phyloP scores from a whole-genome alignment of 176 grass and related monocot genomes.

The Aegilops sharonensis region DNA sequence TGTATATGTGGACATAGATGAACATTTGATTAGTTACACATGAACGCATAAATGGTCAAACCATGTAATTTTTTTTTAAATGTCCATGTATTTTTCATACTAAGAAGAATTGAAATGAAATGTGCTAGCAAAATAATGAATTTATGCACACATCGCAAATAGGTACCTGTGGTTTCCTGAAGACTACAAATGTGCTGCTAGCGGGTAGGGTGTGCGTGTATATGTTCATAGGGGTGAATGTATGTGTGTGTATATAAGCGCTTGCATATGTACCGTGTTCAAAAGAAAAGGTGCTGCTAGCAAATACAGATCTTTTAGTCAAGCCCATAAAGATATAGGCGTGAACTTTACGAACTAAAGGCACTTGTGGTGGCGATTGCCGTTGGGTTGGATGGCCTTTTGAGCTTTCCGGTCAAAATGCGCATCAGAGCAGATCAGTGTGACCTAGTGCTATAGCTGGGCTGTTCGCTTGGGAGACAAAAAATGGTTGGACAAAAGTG shows the following conservation, averaged over 20 bases:
- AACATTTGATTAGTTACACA: neutral
- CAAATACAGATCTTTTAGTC: neutral
- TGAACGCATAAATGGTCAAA: neutral
- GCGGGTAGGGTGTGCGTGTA: neutral
- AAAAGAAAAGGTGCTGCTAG: neutral
- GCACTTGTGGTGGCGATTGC: slow-evolving; percentile 13
- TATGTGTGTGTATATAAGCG: too few relatives aligned
- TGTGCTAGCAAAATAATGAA: neutral
- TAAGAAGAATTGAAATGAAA: neutral
- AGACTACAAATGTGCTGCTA: neutral
- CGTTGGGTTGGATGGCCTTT: slow-evolving; percentile 8
- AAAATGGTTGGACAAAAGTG: slow-evolving; percentile 27
- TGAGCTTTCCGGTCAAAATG: slow-evolving; percentile 36
- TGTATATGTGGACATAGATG: neutral
- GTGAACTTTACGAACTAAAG: slow-evolving; percentile 17
- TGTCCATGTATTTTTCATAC: neutral
- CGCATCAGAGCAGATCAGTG: slow-evolving; percentile 19
- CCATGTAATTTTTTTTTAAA: neutral
- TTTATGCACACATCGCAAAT: neutral
- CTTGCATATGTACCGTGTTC: too few relatives aligned
- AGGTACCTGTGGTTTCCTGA: too few relatives aligned
- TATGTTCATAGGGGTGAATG: too few relatives aligned
- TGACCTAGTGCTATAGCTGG: slow-evolving; percentile 5
- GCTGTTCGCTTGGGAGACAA: slow-evolving; percentile 22
- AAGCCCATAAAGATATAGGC: slow-evolving; percentile 5